Conservation (phyloP, 1,139 yeast genomes). For the Cylindricascospora bacillispora region DNA sequence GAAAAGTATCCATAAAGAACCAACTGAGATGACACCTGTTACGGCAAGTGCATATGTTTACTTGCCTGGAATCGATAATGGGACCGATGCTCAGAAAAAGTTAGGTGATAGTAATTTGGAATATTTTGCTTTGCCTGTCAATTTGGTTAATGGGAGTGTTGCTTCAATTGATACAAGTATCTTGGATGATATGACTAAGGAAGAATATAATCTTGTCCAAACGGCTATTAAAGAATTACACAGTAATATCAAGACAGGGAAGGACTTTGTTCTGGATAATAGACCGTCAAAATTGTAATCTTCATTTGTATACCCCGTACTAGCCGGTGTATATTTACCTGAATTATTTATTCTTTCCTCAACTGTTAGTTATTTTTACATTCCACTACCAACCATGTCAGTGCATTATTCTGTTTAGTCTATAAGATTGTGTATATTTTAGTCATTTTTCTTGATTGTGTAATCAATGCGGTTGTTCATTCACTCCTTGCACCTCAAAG, state of each 20-base stretch:
- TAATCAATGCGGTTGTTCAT: too few species aligned
- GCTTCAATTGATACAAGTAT: slow-evolving; percentile 35
- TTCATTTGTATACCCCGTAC: too few species aligned
- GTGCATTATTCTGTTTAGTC: too few species aligned
- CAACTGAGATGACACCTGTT: slow-evolving; percentile 10
- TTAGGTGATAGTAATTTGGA: slow-evolving; percentile 27
- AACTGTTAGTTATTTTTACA: background rate
- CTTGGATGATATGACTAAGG: slow-evolving; percentile 29
- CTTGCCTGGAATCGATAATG: slow-evolving; percentile 40
- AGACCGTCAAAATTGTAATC: too few species aligned
- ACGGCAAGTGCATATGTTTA: slow-evolving; percentile 42
- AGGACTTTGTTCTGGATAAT: slow-evolving; percentile 35
- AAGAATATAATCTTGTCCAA: slow-evolving; percentile 37
- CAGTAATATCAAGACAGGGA: slow-evolving; percentile 49
- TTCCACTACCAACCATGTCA: background rate
- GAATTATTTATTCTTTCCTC: background rate
- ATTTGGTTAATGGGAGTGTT: slow-evolving; percentile 37
- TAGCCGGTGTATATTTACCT: background rate
- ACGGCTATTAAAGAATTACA: slow-evolving; percentile 44
- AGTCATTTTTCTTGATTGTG: too few species aligned
- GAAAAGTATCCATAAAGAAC: slow-evolving; percentile 15
- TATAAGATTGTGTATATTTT: too few species aligned
- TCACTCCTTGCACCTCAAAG: too few species aligned
- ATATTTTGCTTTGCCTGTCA: slow-evolving; percentile 53
- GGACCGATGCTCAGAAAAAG: slow-evolving; percentile 32